Percentiles rank a stretch among this genome's conserved stretches.
Evolutionary conservation across 2,329 filamentous ascomycete species (phyloP).

Genomic region (Trichophyton schoenleinii): DNA sequence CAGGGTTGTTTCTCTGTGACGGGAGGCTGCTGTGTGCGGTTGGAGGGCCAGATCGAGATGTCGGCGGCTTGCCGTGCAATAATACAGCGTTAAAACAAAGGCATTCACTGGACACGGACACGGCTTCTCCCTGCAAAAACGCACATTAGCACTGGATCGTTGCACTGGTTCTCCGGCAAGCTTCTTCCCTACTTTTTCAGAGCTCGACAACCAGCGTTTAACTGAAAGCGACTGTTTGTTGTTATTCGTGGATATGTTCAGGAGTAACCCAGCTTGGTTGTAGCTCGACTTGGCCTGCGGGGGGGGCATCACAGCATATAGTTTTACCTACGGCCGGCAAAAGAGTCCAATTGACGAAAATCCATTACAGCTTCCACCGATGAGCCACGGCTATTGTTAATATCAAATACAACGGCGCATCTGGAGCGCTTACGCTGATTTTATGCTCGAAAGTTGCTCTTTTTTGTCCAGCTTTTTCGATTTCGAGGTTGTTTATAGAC

Average conservation of each 20-base stretch:
- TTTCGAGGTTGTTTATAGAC: not conserved
- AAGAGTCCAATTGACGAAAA: not conserved
- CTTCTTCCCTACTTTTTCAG: not conserved
- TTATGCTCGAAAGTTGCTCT: not conserved
- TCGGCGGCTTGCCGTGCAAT: not conserved
- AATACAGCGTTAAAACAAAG: not conserved
- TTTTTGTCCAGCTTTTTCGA: not conserved
- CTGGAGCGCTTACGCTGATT: not conserved
- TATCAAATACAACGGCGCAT: not conserved
- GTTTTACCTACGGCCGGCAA: not conserved
- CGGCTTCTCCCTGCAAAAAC: constrained; percentile 2
- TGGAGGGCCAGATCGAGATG: not conserved
- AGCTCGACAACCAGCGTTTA: not conserved
- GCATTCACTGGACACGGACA: constrained; percentile 2
- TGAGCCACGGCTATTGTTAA: not conserved
- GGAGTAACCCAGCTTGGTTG: not conserved
- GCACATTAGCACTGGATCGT: not conserved
- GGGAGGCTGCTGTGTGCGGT: not conserved
- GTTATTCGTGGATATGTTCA: not conserved
- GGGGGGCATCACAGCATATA: not conserved
- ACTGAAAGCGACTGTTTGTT: not conserved
- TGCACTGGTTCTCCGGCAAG: not conserved
- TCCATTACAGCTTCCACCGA: not conserved
- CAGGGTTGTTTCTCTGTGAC: constrained; percentile 1
- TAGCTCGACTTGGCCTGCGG: not conserved